Evolutionary conservation across 306 rosid species (phyloP).

Genomic region (Vigna angularis): DNA sequence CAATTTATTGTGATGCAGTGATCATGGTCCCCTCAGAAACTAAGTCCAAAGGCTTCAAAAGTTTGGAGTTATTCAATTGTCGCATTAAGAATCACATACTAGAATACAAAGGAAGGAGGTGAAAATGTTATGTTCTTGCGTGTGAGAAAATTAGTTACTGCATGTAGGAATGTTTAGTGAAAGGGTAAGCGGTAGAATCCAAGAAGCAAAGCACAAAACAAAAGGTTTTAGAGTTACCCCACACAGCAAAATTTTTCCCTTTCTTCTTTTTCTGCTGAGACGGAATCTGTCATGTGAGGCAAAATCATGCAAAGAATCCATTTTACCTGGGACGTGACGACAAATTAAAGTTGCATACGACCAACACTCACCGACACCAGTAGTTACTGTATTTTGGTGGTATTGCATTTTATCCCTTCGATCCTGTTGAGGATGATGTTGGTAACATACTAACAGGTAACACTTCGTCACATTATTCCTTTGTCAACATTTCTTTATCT

Average conservation of each 20-base stretch:
- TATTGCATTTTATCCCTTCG: not conserved
- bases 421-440: not conserved
- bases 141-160: constrained; percentile 30
- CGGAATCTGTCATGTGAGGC: constrained; percentile 7
- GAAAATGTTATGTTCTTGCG: not conserved
- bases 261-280: not conserved
- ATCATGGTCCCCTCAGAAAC: constrained; percentile 34
- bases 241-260: not conserved
- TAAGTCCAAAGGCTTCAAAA: not conserved
- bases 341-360: constrained; percentile 14
- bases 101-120: not conserved
- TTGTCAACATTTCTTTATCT: not conserved
- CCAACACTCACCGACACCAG: constrained; percentile 36
- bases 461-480: not conserved
- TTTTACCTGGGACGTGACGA: not conserved
- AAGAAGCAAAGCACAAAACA: not conserved
- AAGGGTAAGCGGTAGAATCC: constrained; percentile 13
- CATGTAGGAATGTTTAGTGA: constrained; percentile 36
- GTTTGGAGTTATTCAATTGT: not conserved
- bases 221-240: constrained; percentile 34
- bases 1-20: constrained; percentile 1
- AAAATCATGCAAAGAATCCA: constrained; percentile 16
- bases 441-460: too few species aligned
- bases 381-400: not conserved
- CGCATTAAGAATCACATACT: not conserved